Base-by-base conservation (phyloP, 1,284 basidiomycete species). In the Wolfiporia cocos region DNA sequence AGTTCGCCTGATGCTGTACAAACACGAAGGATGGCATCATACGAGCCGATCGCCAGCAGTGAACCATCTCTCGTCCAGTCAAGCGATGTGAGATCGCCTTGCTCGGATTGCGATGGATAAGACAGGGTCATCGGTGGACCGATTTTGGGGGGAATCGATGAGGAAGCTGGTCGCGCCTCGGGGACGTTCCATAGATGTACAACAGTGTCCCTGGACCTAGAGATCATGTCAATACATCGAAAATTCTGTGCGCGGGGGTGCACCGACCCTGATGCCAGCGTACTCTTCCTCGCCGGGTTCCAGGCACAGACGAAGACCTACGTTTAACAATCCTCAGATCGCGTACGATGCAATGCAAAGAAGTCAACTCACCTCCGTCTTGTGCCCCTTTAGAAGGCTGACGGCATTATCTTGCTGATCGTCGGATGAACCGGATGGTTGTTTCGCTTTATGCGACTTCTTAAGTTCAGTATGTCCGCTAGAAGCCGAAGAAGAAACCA, bases 221-320 rank as follows among this genome's bases (percentile, higher is more conserved):
- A 37, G 12, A 17, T 17, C 18, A 31, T 17, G 35, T 23, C 39
- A 41, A 46, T 32, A 47, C 7, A 43, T 21, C 41, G 31, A 30
- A 35, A 19, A 30, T 23, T 7, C 28, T 29, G 43, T 22, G 30
- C 21, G 36, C 30, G 35, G 31, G 10, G 29, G 29, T 19, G 36
- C 46, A 56, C 73, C 41, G 61, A 88, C 81, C 89, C 89, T 23
- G 88, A 81, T 21, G 86, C 86, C 14, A 92, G 62, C 12, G 81
- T 56, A 32, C 73, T 69, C 21, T 67, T 67, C n/a, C 74, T 68
- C 33, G 65, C 68, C 7, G 88, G 85, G 61, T 88, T 91, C 73
- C 86, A 92, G 3, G 81, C 74, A 47, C 84, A 86, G 5, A 86
- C 79, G 46, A 90, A 91, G 2, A 91, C 83, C 85, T 89, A 52